Conservation (phyloP, 768 basidiomycete species). For the Boletus subparvulus region DNA sequence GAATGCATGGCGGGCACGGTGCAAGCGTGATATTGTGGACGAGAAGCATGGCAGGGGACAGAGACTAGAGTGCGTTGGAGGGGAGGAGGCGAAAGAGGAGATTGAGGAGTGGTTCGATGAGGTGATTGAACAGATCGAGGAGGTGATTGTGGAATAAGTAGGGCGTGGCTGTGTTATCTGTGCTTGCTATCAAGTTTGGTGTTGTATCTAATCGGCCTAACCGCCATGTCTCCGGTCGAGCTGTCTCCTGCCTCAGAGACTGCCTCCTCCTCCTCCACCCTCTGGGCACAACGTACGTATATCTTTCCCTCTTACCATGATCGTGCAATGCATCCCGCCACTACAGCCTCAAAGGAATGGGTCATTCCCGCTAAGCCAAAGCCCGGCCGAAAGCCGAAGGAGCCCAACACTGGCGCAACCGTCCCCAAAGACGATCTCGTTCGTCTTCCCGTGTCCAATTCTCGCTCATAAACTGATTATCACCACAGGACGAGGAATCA, state of each 20-base stretch:
- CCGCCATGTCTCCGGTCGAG: constrained; percentile 29
- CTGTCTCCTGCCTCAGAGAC: constrained; percentile 30
- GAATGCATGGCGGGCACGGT: constrained; percentile 91
- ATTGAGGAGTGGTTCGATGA: constrained; percentile 95
- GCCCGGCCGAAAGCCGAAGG: constrained; percentile 84
- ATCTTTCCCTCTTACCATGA: not conserved
- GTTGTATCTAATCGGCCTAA: constrained; percentile 22
- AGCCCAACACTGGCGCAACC: constrained; percentile 31
- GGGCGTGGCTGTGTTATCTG: constrained; percentile 25
- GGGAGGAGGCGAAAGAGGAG: constrained; percentile 73
- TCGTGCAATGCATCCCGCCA: not conserved
- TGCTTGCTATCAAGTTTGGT: not conserved
- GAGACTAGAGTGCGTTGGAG: constrained; percentile 34
- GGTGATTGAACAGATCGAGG: constrained; percentile 88
- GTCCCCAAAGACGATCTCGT: constrained; percentile 51
- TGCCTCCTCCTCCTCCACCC: constrained; percentile 48
- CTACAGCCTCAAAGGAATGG: constrained; percentile 84
- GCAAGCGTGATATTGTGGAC: constrained; percentile 64
- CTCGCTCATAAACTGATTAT: constrained; percentile 6
- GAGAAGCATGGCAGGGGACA: constrained; percentile 45
- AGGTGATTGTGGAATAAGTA: constrained; percentile 60
- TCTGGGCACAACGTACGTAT: constrained; percentile 73
- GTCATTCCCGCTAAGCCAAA: constrained; percentile 83
- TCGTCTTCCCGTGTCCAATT: constrained; percentile 20
- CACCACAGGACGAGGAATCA: constrained; percentile 41